phyloP scores from a whole-genome alignment of 106 monocot species.

The Dactylorhiza incarnata region DNA sequence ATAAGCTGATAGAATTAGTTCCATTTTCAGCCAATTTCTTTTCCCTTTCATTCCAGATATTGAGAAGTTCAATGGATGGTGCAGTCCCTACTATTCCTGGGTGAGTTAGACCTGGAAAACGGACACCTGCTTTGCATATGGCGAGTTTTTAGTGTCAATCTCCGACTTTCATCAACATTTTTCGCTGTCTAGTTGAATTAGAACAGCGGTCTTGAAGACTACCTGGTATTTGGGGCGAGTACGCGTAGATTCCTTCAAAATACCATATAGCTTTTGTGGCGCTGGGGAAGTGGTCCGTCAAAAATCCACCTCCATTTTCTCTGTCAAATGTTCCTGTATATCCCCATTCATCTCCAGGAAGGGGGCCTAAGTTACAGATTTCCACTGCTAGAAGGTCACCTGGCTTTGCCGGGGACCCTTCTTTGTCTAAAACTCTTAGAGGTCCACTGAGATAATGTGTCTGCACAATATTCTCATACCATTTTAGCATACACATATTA shows the following conservation, averaged over 20 bases:
- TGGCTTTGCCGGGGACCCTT: constrained; percentile 62
- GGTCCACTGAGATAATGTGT: constrained; percentile 82
- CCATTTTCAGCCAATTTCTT: constrained; percentile 48
- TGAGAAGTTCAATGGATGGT: constrained; percentile 68
- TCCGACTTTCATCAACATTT: neutral
- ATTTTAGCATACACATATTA: neutral
- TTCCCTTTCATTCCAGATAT: constrained; percentile 89
- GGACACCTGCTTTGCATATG: constrained; percentile 38
- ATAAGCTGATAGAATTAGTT: constrained; percentile 31
- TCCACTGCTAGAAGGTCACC: constrained; percentile 83
- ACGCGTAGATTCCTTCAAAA: constrained; percentile 89
- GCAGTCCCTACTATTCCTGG: constrained; percentile 81
- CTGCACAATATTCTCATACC: constrained; percentile 24
- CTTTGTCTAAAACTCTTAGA: constrained; percentile 43
- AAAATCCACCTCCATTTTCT: constrained; percentile 88
- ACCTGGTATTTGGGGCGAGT: constrained; percentile 86
- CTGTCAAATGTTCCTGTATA: constrained; percentile 79
- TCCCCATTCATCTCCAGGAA: constrained; percentile 90
- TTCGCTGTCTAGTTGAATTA: neutral
- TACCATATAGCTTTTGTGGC: constrained; percentile 96
- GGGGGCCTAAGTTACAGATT: constrained; percentile 80
- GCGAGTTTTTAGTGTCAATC: neutral
- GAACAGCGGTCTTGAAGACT: neutral
- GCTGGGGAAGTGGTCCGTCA: constrained; percentile 80
- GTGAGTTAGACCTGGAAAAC: constrained; percentile 77